Percentiles rank a stretch among this genome's conserved stretches.
Evolutionary conservation across 352 stramenopile species (phyloP).

Genomic region (Globisporangium takayamanum): DNA sequence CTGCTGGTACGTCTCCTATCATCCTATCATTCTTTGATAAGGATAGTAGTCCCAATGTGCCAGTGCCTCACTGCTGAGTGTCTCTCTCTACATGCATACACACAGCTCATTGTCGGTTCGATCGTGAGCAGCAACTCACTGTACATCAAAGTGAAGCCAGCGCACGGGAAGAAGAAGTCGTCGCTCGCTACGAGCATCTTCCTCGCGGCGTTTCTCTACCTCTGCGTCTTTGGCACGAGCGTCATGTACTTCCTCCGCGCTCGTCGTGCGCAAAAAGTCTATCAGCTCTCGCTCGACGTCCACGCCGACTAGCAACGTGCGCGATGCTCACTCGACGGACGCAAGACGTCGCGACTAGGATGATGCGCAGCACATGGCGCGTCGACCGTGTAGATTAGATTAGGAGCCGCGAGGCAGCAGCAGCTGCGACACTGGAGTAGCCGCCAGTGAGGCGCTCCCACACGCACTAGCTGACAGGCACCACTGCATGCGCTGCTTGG

Average conservation of each 20-base stretch:
- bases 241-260: conserved; percentile 82
- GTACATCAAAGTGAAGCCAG: conserved; percentile 77
- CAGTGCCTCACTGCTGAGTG: background rate
- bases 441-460: too few species aligned
- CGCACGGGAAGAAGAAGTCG: conserved; percentile 79
- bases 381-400: too few species aligned
- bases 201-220: conserved; percentile 77
- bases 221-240: conserved; percentile 81
- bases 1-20: conserved; percentile 37
- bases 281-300: conserved; percentile 83
- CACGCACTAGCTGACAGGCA: too few species aligned
- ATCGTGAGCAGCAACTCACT: conserved; percentile 85
- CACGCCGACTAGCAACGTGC: conserved; percentile 51
- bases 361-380: too few species aligned
- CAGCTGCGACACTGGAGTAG: too few species aligned
- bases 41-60: background rate
- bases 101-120: conserved; percentile 73
- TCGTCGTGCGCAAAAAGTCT: conserved; percentile 77
- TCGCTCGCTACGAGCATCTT: conserved; percentile 83
- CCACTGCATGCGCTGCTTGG: too few species aligned
- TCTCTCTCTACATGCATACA: too few species aligned
- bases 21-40: background rate
- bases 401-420: too few species aligned
- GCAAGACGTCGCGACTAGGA: too few species aligned
- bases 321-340: background rate